Percentiles rank a stretch among this genome's conserved stretches.
These are phyloP conservation scores for Cyberlindnera suaveolens DNA, from an alignment of 805 yeast species.

Conservation along the genomic window DNA sequence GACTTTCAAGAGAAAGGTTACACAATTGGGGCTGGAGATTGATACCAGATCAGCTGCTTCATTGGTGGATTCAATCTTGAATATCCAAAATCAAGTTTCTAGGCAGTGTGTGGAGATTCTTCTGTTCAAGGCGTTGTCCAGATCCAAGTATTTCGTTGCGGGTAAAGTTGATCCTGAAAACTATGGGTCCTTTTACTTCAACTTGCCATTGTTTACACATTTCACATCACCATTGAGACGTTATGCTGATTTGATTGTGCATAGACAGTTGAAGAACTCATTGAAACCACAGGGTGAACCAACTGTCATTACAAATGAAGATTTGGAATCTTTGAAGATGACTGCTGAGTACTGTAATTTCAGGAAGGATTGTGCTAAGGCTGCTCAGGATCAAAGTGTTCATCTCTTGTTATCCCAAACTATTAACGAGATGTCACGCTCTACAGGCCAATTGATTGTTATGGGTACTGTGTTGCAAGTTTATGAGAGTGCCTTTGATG, in stretches of 20 bases:
- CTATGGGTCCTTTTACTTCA: constrained; percentile 73
- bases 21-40: constrained; percentile 56
- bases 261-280: constrained; percentile 77
- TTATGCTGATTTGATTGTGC: constrained; percentile 88
- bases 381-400: constrained; percentile 91
- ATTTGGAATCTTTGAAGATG: constrained; percentile 66
- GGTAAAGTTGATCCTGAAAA: constrained; percentile 79
- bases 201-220: constrained; percentile 84
- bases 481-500: constrained; percentile 94
- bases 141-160: constrained; percentile 85
- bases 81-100: constrained; percentile 51
- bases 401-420: constrained; percentile 82
- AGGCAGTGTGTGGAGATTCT: constrained; percentile 75
- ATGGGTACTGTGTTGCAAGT: constrained; percentile 88
- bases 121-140: constrained; percentile 71
- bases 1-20: constrained; percentile 65
- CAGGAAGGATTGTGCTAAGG: constrained; percentile 88
- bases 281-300: constrained; percentile 23
- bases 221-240: constrained; percentile 90
- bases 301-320: constrained; percentile 28
- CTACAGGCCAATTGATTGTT: constrained; percentile 76
- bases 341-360: constrained; percentile 91
- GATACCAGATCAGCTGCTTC: constrained; percentile 72
- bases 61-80: constrained; percentile 63
- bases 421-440: constrained; percentile 62